Conservation (phyloP, 2,329 filamentous ascomycete genomes). For the Delphinella strobiligena region DNA sequence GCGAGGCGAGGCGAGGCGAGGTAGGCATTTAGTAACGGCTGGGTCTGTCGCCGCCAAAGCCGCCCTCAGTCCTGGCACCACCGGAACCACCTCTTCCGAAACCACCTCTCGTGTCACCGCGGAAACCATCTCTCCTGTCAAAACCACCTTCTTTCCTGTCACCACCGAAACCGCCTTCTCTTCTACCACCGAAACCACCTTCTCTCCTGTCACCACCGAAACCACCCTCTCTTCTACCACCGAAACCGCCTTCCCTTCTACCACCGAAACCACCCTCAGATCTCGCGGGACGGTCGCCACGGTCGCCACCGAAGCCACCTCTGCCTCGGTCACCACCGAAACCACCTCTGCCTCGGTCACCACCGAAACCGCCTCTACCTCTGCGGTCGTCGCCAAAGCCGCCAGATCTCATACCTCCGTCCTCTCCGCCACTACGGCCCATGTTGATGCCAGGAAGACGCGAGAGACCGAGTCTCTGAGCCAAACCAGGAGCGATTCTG, state of each 20-base stretch:
- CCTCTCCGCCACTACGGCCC: background rate
- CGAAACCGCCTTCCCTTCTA: background rate
- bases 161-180: background rate
- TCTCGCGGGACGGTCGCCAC: slow-evolving; percentile 1
- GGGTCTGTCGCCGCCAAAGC: too few relatives aligned
- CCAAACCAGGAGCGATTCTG: slow-evolving; percentile 18
- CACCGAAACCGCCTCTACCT: too few relatives aligned
- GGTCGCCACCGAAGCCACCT: too few relatives aligned
- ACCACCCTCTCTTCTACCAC: slow-evolving; percentile 7
- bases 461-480: slow-evolving; percentile 17
- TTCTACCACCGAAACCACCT: slow-evolving; percentile 7
- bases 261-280: background rate
- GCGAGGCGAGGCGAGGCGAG: too few relatives aligned
- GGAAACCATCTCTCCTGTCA: slow-evolving; percentile 3
- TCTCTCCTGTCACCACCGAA: slow-evolving; percentile 12
- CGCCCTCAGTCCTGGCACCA: slow-evolving; percentile 3
- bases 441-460: slow-evolving; percentile 20
- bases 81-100: slow-evolving; percentile 2
- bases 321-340: too few relatives aligned
- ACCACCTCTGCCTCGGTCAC: too few relatives aligned
- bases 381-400: slow-evolving; percentile 6
- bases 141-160: background rate
- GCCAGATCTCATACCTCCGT: slow-evolving; percentile 5
- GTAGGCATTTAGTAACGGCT: too few relatives aligned
- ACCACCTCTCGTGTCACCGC: slow-evolving; percentile 8